Base-by-base conservation (phyloP, 805 yeast genomes). In the Kluyveromyces nonfermentans region DNA sequence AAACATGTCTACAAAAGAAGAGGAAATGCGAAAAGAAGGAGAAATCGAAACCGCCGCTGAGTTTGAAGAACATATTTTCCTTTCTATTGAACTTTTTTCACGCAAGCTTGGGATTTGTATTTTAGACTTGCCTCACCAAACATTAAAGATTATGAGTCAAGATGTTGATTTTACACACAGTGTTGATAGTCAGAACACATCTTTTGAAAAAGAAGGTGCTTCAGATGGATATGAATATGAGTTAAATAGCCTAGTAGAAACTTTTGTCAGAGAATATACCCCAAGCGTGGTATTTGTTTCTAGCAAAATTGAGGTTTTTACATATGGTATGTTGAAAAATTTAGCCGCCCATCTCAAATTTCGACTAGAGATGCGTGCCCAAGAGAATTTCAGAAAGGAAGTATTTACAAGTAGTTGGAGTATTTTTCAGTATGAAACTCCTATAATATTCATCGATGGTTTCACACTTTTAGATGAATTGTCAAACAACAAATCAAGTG, bases 251-350 rank as follows among this genome's bases (percentile, higher is more conserved):
- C 40, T 56, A 16, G 15, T 32, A 12, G 56, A 47, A 22, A 42
- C 44, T 9, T 19, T 56, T 3, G 33, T 57, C 8, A 20, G 42
- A 20, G 48, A 48, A n/a, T 16, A 43, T 20, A 35, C 35, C 2
- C 59, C 62, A 3, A 43, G 52, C 3, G 17, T 45, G 8, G 53
- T 55, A 37, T 15, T 58, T 14, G 30, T 56, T 3, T 51, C 62
- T 1, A 49, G 50, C 18, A 47, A 50, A 9, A 33, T 55, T 7
- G 51, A 48, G 18, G 53, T 53, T 33, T 20, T 7, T 12, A 41
- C 40, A 25, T 48, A 37, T 16, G 36, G 45, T 1, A 40, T 19
- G 25, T 36, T 56, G 4, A 33, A 46, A 22, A 21, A 15, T 3
- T 35, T 40, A 25, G 51, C 53, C 38, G 30, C 28, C 17, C 28